Evolutionary conservation across 139 green algal species (phyloP).

Genomic region (Chlamydomonas sp.): DNA sequence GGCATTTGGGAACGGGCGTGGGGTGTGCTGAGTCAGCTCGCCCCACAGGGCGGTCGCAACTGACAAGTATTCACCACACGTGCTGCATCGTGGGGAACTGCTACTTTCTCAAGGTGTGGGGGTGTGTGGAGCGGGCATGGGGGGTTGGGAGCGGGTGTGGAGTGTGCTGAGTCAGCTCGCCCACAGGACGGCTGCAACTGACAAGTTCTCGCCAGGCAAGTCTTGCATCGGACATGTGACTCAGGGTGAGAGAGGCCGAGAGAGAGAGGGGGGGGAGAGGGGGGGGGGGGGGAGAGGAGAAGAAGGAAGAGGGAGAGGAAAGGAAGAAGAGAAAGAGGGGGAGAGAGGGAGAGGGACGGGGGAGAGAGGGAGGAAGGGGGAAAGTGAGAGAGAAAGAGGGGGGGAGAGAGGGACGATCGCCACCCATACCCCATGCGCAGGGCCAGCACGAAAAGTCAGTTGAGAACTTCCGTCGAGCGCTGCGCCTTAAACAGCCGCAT

Average conservation of each 20-base stretch:
- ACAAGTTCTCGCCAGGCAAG: slow-evolving; percentile 88
- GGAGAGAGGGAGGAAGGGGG: no score
- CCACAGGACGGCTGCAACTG: slow-evolving; percentile 26
- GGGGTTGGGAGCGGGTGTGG: not conserved
- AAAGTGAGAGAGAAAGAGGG: no score
- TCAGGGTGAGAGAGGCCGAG: not conserved
- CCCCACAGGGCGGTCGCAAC: slow-evolving; percentile 58
- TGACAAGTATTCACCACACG: slow-evolving; percentile 88
- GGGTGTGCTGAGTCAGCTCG: slow-evolving; percentile 71
- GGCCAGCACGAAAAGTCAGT: slow-evolving; percentile 70
- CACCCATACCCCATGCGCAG: no score
- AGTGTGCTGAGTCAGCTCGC: not conserved
- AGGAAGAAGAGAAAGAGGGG: no score
- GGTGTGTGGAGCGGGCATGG: not conserved
- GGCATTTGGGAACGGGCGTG: slow-evolving; percentile 44
- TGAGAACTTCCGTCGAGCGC: slow-evolving; percentile 82
- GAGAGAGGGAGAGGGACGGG: no score
- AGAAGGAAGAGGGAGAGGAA: not conserved
- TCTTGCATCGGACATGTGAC: slow-evolving; percentile 65
- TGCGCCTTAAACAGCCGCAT: slow-evolving; percentile 89
- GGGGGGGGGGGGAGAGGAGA: not conserved
- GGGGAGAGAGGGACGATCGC: no score
- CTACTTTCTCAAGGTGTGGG: slow-evolving; percentile 74
- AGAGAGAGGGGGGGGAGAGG: no score
- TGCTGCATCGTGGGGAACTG: slow-evolving; percentile 96